These are phyloP conservation scores for Populus tomentosa DNA, from an alignment of 441 rosid genomes.

Conservation along the genomic window DNA sequence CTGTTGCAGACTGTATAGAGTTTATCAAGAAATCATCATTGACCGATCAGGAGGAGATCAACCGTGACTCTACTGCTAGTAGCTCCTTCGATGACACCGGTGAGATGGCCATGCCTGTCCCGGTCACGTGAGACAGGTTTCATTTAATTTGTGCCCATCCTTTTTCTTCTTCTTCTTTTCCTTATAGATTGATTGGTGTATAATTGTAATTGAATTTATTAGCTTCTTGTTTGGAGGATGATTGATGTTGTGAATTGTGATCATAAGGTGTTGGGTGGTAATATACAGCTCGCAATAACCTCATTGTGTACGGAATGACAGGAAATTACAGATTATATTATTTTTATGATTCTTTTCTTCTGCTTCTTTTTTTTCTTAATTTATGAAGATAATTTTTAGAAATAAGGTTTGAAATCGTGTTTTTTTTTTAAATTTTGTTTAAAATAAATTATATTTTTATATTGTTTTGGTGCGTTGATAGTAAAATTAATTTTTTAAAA, in stretches of 20 bases:
- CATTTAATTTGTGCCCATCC: neutral
- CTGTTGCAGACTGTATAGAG: slow-evolving; percentile 75
- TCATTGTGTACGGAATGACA: neutral
- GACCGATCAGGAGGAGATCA: slow-evolving; percentile 3
- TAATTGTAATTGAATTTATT: neutral
- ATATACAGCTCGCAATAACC: neutral
- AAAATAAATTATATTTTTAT: too few species aligned
- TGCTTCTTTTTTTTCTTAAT: neutral
- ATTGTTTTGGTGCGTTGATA: too few species aligned
- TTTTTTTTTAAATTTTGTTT: too few species aligned
- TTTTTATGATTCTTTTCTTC: too few species aligned
- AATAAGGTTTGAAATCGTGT: too few species aligned
- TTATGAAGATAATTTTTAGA: too few species aligned
- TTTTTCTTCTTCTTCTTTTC: neutral
- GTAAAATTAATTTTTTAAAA: too few species aligned
- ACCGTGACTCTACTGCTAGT: slow-evolving; percentile 16
- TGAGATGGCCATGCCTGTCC: slow-evolving; percentile 27
- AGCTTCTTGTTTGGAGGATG: neutral
- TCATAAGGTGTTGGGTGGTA: neutral
- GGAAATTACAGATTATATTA: neutral
- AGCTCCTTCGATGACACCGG: slow-evolving; percentile 14
- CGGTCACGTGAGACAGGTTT: slow-evolving; percentile 22
- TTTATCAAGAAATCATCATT: slow-evolving; percentile 61
- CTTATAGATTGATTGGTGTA: neutral
- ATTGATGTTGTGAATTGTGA: neutral